These are phyloP conservation scores for Solidago caesia DNA, from an alignment of 129 eudicot species.

Conservation along the genomic window DNA sequence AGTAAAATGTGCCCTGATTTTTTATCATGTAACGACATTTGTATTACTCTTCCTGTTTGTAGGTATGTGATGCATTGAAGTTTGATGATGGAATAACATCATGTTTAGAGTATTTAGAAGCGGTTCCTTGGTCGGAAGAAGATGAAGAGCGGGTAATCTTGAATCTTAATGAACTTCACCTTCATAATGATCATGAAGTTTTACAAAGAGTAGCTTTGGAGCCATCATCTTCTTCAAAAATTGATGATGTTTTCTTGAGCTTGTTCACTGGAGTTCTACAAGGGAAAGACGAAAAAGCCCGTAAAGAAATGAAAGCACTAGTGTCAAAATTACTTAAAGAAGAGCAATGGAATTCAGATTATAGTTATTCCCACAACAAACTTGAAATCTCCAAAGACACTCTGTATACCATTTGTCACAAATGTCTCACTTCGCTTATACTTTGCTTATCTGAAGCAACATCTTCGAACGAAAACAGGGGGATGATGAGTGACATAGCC, in stretches of 20 bases:
- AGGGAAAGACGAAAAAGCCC: constrained; percentile 85
- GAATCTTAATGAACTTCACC: constrained; percentile 62
- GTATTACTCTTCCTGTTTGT: constrained; percentile 26
- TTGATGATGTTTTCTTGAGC: constrained; percentile 55
- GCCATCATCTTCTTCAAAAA: constrained; percentile 63
- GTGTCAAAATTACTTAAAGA: constrained; percentile 68
- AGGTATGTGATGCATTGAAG: constrained; percentile 75
- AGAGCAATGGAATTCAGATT: constrained; percentile 31
- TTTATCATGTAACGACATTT: neutral
- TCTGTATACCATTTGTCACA: constrained; percentile 68
- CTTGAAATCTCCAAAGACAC: constrained; percentile 65
- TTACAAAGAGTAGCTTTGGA: constrained; percentile 67
- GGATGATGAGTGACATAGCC: constrained; percentile 72
- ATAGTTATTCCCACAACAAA: constrained; percentile 10
- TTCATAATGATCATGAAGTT: constrained; percentile 39
- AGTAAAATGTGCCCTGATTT: neutral
- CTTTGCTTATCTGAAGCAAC: constrained; percentile 75
- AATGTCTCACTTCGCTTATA: constrained; percentile 72
- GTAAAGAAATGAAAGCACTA: constrained; percentile 75
- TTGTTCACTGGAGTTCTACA: constrained; percentile 59
- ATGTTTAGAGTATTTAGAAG: constrained; percentile 80
- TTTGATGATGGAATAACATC: constrained; percentile 75
- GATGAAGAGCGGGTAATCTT: constrained; percentile 79
- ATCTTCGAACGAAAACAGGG: constrained; percentile 55
- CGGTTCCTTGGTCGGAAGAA: constrained; percentile 89